Percentiles rank a stretch among this genome's conserved stretches.
Evolutionary conservation across 148 eudicot genomes (phyloP).

Genomic region (Rhododendron ovatum): DNA sequence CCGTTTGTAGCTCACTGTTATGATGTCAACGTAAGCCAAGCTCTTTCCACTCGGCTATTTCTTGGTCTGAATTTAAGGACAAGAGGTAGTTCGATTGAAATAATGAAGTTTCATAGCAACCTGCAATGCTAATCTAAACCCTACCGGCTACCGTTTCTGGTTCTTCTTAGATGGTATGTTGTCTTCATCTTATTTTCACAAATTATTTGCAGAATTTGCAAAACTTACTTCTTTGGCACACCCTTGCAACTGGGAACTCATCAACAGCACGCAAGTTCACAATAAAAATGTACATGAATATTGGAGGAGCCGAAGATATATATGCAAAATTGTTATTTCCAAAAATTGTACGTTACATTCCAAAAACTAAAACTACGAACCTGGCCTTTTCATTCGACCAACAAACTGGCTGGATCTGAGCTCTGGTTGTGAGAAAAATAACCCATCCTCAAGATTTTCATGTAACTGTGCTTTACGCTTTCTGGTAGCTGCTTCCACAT

Average conservation of each 20-base stretch:
- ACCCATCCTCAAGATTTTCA: slow-evolving; percentile 33
- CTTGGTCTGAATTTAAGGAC: neutral
- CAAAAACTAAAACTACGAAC: slow-evolving; percentile 42
- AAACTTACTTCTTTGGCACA: neutral
- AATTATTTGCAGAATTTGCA: neutral
- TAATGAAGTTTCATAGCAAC: neutral
- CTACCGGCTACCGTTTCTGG: neutral
- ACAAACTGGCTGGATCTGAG: slow-evolving; percentile 33
- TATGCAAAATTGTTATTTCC: slow-evolving; percentile 14
- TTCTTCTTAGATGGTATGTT: neutral
- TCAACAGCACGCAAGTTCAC: slow-evolving; percentile 11
- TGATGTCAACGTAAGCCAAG: neutral
- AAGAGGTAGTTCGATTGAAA: neutral
- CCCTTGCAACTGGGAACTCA: neutral
- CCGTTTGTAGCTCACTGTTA: neutral
- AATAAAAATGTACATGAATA: slow-evolving; percentile 4
- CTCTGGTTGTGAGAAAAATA: slow-evolving; percentile 33
- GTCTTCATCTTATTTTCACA: neutral
- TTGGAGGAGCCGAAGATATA: slow-evolving; percentile 13
- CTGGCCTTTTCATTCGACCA: slow-evolving; percentile 53
- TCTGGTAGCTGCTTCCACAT: slow-evolving; percentile 27
- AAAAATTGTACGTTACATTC: slow-evolving; percentile 39
- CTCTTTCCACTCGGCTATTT: neutral
- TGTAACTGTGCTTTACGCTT: slow-evolving; percentile 53
- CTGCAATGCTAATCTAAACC: neutral